These are phyloP conservation scores for Crithidia mellificae DNA, from an alignment of 208 protist species.

Conservation along the genomic window DNA sequence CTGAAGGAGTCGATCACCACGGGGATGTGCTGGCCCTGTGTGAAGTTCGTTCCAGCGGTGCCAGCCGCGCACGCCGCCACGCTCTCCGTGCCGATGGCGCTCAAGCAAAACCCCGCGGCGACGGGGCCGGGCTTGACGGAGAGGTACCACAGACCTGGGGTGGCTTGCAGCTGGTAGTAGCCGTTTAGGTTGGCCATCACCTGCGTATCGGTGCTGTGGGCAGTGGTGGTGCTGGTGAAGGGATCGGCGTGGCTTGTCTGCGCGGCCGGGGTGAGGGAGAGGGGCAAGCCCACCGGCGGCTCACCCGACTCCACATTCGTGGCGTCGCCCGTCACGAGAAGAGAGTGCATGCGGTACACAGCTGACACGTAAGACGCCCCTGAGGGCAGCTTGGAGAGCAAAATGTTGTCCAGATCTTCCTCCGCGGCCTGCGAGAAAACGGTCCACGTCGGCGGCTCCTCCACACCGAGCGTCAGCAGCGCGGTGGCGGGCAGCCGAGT, in stretches of 20 bases:
- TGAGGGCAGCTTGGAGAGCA: slow-evolving; percentile 68
- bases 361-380: slow-evolving; percentile 53
- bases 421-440: slow-evolving; percentile 73
- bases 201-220: slow-evolving; percentile 87
- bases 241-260: not conserved
- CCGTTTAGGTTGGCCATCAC: slow-evolving; percentile 95
- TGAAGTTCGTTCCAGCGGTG: slow-evolving; percentile 11
- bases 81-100: slow-evolving; percentile 22
- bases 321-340: slow-evolving; percentile 84
- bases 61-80: slow-evolving; percentile 18
- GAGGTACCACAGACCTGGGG: slow-evolving; percentile 90
- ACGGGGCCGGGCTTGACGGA: slow-evolving; percentile 61
- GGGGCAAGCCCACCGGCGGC: slow-evolving; percentile 74
- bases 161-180: slow-evolving; percentile 97
- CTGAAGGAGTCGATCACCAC: slow-evolving; percentile 64
- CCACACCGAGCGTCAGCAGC: slow-evolving; percentile 83
- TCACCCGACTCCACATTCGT: slow-evolving; percentile 30
- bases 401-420: slow-evolving; percentile 97
- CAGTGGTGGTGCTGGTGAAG: not conserved
- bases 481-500: slow-evolving; percentile 46
- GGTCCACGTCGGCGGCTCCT: slow-evolving; percentile 90
- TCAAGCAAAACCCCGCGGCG: slow-evolving; percentile 63
- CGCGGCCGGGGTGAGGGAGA: slow-evolving; percentile 55
- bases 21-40: slow-evolving; percentile 38
- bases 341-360: slow-evolving; percentile 85